Evolutionary conservation across 768 basidiomycete genomes (phyloP), one percentile per base, ranked within the genome.

Genomic region (Kwoniella dendrophila): DNA sequence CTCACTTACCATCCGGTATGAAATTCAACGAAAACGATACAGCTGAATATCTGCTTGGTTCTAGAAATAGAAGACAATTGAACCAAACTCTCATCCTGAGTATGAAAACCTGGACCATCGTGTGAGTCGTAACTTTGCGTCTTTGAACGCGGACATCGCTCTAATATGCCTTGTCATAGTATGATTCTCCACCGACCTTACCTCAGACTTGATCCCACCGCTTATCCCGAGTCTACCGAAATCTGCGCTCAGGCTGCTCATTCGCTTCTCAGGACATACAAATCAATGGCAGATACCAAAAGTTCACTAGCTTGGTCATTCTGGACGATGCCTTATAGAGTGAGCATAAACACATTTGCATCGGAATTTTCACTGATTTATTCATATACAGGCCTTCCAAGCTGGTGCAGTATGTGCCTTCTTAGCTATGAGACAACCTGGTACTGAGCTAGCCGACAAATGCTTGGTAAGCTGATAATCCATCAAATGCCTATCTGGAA

Each of bases 171-270:
- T 63, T 36, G 14, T 38, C 27, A 20, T 45, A 76, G 77, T 1
- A 67, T 78, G 54, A 63, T 73, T 24, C 66, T 78, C 6, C 77
- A 78, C 53, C 64, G 75, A 36, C 77, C 77, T 5, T 78, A 78
- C 48, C 68, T 78, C 3, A 69, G 77, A 14, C 59, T 71, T 18
- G 77, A 78, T 54, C 72, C 75, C 0, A 41, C 56, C n/a, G 77
- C 74, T 1, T 78, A 78, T 60, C 73, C 75, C 18, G 72, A 73
- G 48, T 78, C 77, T 4, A 57, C 85, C 0, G 89, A 88, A 1
- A 75, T 77, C 1, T 96, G 93, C 78, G 92, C 92, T 80, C 79
- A 87, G 59, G 80, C 84, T 1, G 75, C 80, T 14, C 83, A 83
- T 45, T 82, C 89, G 57, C 86, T 87, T 54, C 75, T 85, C 3